Percentiles rank a stretch among this genome's conserved stretches.
phyloP scores from a whole-genome alignment of 176 grass and related monocot species.

The Otatea glauca region DNA sequence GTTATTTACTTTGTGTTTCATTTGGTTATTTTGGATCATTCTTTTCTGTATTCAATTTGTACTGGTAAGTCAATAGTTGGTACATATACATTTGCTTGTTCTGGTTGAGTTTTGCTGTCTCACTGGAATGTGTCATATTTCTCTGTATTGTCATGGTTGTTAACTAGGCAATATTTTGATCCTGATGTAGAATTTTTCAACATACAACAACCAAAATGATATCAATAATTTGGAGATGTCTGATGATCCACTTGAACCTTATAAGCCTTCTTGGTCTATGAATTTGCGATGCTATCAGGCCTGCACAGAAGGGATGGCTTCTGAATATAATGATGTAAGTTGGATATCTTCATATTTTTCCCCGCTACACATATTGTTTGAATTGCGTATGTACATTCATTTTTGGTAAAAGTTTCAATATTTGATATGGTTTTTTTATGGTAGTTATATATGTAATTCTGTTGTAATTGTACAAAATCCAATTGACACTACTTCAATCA shows the following conservation, averaged over 20 bases:
- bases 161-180: constrained; percentile 28
- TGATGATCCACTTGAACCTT: constrained; percentile 54
- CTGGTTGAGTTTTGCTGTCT: not conserved
- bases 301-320: constrained; percentile 42
- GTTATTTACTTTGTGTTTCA: not conserved
- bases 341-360: not conserved
- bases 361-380: not conserved
- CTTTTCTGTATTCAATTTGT: constrained; percentile 9
- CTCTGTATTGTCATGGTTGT: not conserved
- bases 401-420: not conserved
- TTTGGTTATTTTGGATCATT: constrained; percentile 14
- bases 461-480: not conserved
- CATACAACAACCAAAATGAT: constrained; percentile 45
- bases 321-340: constrained; percentile 65
- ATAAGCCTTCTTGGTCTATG: constrained; percentile 62
- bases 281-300: constrained; percentile 57
- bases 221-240: constrained; percentile 38
- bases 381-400: not conserved
- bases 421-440: not conserved
- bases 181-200: constrained; percentile 52
- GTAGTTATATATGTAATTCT: not conserved
- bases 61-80: not conserved
- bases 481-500: not conserved
- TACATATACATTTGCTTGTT: not conserved
- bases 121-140: not conserved